Base-by-base conservation (phyloP, 257 asterid species). In the Solanum paucissectum region DNA sequence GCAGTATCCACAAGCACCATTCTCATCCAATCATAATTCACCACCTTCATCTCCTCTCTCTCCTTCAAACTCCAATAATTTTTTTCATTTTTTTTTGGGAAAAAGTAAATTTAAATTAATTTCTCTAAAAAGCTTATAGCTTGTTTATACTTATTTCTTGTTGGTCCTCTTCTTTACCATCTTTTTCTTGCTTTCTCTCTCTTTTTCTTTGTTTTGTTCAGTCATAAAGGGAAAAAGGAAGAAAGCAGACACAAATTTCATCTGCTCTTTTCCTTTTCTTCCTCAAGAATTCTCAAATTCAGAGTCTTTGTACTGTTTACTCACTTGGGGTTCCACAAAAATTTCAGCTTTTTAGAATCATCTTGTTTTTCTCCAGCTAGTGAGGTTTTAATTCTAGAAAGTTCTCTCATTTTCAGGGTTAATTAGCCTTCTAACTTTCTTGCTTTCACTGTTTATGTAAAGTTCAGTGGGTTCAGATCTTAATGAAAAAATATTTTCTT, bases 1-100 rank as follows among this genome's bases (percentile, higher is more conserved):
- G 95, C 92, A 93, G 96, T 87, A 94, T 94, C 96, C 95, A 91
- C 93, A 91, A 91, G 87, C 94, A 91, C 96, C 95, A 91, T 89
- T 25, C 42, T 93, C 88, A 91, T 87, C 99, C 98, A 96, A 96
- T 96, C 97, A 95, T 79, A 91, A 5, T 88, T 86, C 91, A 90
- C 95, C 98, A 93, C 94, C 84, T 91, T 81, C 4, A 25, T 16
- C 83, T 58, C 42, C 88, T 89, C 88, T 86, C 89, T 86, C 87
- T 46, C 83, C 42, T 46, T 68, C 90, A 87, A 79, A 79, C 21
- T 83, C 87, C 62, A 73, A 85, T 29, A 8, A 58, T 38, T 38
- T 20, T 27, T 34, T 27, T 49, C 16, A 64, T 49, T 40, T 79
- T 27, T 12, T n/a, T 55, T 55, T 55, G 0, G 25, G 64, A 27